A percentile compares a stretch with the other conserved stretches of the same genome.
Evolutionary conservation across 371 early-diverging fungal genomes (phyloP).

Genomic region (Mortierella sp.): DNA sequence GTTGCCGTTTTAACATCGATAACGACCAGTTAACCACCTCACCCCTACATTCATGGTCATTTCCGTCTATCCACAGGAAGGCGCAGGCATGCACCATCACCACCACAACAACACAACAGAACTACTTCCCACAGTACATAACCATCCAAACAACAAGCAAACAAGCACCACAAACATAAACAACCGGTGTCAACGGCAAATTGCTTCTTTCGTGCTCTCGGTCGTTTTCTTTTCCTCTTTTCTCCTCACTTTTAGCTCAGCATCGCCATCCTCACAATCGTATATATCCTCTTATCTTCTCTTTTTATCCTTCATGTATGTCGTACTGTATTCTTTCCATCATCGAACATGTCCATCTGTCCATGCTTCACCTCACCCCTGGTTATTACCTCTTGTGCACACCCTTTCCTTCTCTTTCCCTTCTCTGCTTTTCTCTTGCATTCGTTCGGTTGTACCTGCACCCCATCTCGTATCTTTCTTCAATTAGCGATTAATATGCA

Average conservation of each 20-base stretch:
- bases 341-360: not conserved
- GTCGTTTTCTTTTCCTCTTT: not conserved
- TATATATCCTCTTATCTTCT: not conserved
- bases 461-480: not conserved
- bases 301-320: not conserved
- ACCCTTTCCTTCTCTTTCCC: not conserved
- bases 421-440: not conserved
- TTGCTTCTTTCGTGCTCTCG: constrained; percentile 1
- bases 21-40: not conserved
- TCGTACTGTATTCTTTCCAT: not conserved
- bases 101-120: not conserved
- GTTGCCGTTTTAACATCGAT: not conserved
- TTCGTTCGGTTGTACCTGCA: not conserved
- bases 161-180: not conserved
- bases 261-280: not conserved
- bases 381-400: not conserved
- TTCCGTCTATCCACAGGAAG: not conserved
- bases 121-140: no score
- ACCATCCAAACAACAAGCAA: not conserved
- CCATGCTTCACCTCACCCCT: not conserved
- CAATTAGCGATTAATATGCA: not conserved
- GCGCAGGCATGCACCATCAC: not conserved
- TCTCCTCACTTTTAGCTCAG: not conserved
- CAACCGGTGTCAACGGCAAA: not conserved
- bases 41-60: not conserved